Evolutionary conservation across 768 basidiomycete genomes (phyloP).

Genomic region (Termitomyces sp.): DNA sequence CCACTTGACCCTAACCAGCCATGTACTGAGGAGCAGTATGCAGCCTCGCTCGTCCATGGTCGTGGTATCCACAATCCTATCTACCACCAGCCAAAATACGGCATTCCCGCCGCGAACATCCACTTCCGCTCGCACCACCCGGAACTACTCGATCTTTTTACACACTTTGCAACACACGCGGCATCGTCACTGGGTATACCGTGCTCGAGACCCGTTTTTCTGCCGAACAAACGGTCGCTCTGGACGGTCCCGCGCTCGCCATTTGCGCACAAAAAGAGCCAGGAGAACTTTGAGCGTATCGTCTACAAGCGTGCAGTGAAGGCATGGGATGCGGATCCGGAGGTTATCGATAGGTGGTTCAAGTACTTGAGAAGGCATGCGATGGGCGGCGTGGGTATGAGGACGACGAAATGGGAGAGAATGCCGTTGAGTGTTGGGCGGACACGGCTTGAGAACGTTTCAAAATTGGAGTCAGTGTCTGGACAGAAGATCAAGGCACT

Average conservation of each 20-base stretch:
- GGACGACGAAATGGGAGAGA: slow-evolving; percentile 75
- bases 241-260: slow-evolving; percentile 87
- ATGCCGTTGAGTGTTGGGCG: slow-evolving; percentile 47
- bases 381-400: slow-evolving; percentile 85
- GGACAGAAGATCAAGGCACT: slow-evolving; percentile 23
- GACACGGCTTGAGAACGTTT: slow-evolving; percentile 19
- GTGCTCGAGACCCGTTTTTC: slow-evolving; percentile 53
- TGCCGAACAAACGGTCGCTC: slow-evolving; percentile 73
- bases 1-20: slow-evolving; percentile 9
- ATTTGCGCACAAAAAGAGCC: slow-evolving; percentile 89
- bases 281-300: slow-evolving; percentile 91
- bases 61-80: slow-evolving; percentile 52
- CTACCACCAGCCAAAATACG: slow-evolving; percentile 59
- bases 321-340: slow-evolving; percentile 83
- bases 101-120: slow-evolving; percentile 74
- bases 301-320: slow-evolving; percentile 86
- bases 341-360: slow-evolving; percentile 78
- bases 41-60: slow-evolving; percentile 60
- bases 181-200: slow-evolving; percentile 86
- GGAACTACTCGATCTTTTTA: slow-evolving; percentile 68
- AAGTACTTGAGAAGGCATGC: slow-evolving; percentile 72
- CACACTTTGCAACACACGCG: slow-evolving; percentile 80
- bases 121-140: slow-evolving; percentile 80
- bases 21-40: slow-evolving; percentile 41
- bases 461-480: slow-evolving; percentile 19